Percentiles rank a stretch among this genome's conserved stretches.
These are phyloP conservation scores for Diaporthe sp. DNA, from an alignment of 2,329 filamentous ascomycete genomes.

Conservation along the genomic window DNA sequence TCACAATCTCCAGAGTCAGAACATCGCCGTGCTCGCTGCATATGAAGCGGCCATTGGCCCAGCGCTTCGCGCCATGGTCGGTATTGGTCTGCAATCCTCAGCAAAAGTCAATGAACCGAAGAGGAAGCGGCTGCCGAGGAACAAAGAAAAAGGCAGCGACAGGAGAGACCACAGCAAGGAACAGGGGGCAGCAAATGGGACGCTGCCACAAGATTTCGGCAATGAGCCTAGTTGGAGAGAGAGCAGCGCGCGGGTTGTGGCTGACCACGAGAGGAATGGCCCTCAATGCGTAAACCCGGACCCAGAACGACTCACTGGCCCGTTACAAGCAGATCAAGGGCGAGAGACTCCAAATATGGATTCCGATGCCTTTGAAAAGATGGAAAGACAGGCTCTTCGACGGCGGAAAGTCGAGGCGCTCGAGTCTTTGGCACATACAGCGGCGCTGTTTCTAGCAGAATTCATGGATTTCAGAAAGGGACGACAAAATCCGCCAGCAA, in stretches of 20 bases:
- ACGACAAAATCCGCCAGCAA: not conserved
- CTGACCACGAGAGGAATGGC: not conserved
- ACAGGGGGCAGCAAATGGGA: not conserved
- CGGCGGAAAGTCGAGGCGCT: slow-evolving; percentile 40
- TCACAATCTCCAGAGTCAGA: slow-evolving; percentile 4
- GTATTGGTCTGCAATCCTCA: not conserved
- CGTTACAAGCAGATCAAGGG: not conserved
- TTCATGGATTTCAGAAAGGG: slow-evolving; percentile 30
- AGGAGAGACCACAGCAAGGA: not conserved
- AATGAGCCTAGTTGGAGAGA: not conserved
- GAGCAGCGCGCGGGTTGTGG: not conserved
- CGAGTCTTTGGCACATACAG: slow-evolving; percentile 38
- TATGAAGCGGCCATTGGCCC: slow-evolving; percentile 39
- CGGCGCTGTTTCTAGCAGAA: slow-evolving; percentile 38
- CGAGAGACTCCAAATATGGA: not conserved
- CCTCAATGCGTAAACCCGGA: not conserved
- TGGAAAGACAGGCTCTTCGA: slow-evolving; percentile 37
- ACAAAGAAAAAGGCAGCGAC: not conserved
- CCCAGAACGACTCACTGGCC: not conserved
- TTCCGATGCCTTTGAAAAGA: slow-evolving; percentile 15
- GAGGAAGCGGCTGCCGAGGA: not conserved
- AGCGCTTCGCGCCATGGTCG: slow-evolving; percentile 33
- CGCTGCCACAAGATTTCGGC: not conserved
- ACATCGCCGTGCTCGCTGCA: slow-evolving; percentile 27
- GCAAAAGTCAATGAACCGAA: not conserved